Base-by-base conservation (phyloP, 2,329 filamentous ascomycete genomes). In the Aureobasidium sp. region DNA sequence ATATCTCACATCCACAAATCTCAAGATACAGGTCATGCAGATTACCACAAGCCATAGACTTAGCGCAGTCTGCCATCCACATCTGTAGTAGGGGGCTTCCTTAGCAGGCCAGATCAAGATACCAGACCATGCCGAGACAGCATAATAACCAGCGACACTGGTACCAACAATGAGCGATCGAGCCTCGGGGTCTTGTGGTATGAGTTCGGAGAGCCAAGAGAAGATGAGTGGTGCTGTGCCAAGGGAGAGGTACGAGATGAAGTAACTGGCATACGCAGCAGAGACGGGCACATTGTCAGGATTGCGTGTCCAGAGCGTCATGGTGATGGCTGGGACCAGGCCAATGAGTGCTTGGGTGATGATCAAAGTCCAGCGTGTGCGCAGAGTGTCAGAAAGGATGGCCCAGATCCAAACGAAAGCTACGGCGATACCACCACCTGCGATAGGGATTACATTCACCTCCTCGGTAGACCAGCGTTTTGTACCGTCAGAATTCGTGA, bases 371-470 rank as follows among this genome's bases (percentile, higher is more conserved):
- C 80, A 83, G 26, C 81, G 71, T 0, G 79, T 81, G 41, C 75
- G 74, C 1, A 83, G 66, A 9, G 76, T 68, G 68, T 83, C 80
- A 0, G 80, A 83, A 0, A 82, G 67, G 2, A 81, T 74, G 0
- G 80, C 80, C 80, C 80, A 83, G 13, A 81, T 74, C 80, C 80
- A 82, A 1, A 82, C 80, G 61, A 79, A 80, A 0, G 77, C 72
- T 2, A 81, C 78, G 20, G 80, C 79, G 55, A 81, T 79, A 5
- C 77, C 78, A 5, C 76, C 72, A 12, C 78, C 79, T 10, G 71
- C 77, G 17, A 81, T 80, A 0, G 79, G 79, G 59, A 82, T 80
- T 2, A 76, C 73, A 63, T 81, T 81, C 23, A 81, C 76, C 65
- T 79, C 69, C 41, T 78, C 72, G 15, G 57, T 60, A 34, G 34